Evolutionary conservation across 208 protist genomes (phyloP), one percentile per base, ranked within the genome.

Genomic region (Zelonia costaricensis): DNA sequence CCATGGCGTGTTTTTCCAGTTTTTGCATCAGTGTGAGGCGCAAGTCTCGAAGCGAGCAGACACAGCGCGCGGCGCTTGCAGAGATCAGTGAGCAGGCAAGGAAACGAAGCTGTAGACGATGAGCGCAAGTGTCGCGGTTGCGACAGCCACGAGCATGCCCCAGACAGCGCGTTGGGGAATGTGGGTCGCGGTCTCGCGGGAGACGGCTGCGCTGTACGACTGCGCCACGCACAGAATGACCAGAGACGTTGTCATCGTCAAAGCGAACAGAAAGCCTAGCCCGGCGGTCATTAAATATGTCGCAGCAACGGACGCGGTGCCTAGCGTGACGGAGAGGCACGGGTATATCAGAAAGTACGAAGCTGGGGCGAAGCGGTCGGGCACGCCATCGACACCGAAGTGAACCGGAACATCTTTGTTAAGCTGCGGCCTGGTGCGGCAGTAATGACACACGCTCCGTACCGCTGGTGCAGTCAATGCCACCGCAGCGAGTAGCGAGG

Each of bases 131-230:
- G 42, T 16, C 31, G 22, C 10, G 10, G 36, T 20, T 4, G 7
- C 2, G 30, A 59, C 2, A 8, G 28, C 10, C 39, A 52, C 8
- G 35, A 55, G 13, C 5, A 33, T 8, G 15, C 16, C n/a, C 22
- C 40, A 51, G 22, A 59, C 30, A 0, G 39, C 20, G 2, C 8
- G n/a, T 42, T 20, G 8, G 25, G 45, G 22, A 20, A 62, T 44
- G 2, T 16, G 45, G 2, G 36, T 43, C n/a, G 39, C 25, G n/a
- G 15, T 20, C 10, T 39, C 33, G 8, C 35, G 48, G 6, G 45
- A 45, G 16, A 62, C 58, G 22, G 23, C 40, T 10, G 46, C 54
- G 20, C 48, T 53, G 58, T 61, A 53, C 22, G 42, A 57, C 44
- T 57, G 60, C 22, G 12, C 22, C 35, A 35, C 43, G 16, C 16